A percentile compares a stretch with the other conserved stretches of the same genome.
phyloP scores from a whole-genome alignment of 2,329 filamentous ascomycete species.

The Aspergillus calidoustus region DNA sequence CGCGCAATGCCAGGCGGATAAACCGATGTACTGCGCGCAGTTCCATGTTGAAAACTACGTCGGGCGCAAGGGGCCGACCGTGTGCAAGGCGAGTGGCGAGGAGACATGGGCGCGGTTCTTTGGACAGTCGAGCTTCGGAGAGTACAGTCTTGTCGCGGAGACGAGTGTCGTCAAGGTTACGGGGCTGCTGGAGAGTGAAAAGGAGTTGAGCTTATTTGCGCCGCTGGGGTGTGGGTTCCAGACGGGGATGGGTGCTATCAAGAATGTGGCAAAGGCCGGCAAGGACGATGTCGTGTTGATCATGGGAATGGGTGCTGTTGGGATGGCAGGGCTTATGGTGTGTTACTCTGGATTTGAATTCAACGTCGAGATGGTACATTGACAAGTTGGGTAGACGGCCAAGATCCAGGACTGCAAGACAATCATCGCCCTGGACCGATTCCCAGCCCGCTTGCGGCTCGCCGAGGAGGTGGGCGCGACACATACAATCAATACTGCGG shows the following conservation, averaged over 20 bases:
- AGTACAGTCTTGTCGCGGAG: slow-evolving; percentile 26
- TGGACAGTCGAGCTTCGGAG: slow-evolving; percentile 37
- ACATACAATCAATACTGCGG: slow-evolving; percentile 42
- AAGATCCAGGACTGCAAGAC: slow-evolving; percentile 46
- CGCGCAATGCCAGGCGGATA: slow-evolving; percentile 32
- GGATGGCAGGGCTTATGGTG: slow-evolving; percentile 52
- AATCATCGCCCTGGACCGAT: slow-evolving; percentile 47
- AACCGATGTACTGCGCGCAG: slow-evolving; percentile 34
- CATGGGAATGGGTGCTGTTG: slow-evolving; percentile 53
- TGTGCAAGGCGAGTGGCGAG: neutral
- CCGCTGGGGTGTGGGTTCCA: slow-evolving; percentile 36
- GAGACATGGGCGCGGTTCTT: slow-evolving; percentile 26
- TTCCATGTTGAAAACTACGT: slow-evolving; percentile 21
- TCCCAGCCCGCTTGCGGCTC: slow-evolving; percentile 38
- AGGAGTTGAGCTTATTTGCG: slow-evolving; percentile 29
- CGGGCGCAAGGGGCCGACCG: neutral
- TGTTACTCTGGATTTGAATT: neutral
- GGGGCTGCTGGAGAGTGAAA: slow-evolving; percentile 22
- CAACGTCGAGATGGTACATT: neutral
- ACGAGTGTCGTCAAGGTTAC: slow-evolving; percentile 22
- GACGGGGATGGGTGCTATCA: slow-evolving; percentile 39
- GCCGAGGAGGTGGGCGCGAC: slow-evolving; percentile 46
- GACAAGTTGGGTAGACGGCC: slow-evolving; percentile 34
- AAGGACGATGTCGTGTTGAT: slow-evolving; percentile 46
- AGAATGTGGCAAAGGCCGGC: slow-evolving; percentile 45